Evolutionary conservation across 225 moss, liverwort and hornwort genomes (phyloP), one percentile per base, ranked within the genome.

Genomic region (Asterella californica): DNA sequence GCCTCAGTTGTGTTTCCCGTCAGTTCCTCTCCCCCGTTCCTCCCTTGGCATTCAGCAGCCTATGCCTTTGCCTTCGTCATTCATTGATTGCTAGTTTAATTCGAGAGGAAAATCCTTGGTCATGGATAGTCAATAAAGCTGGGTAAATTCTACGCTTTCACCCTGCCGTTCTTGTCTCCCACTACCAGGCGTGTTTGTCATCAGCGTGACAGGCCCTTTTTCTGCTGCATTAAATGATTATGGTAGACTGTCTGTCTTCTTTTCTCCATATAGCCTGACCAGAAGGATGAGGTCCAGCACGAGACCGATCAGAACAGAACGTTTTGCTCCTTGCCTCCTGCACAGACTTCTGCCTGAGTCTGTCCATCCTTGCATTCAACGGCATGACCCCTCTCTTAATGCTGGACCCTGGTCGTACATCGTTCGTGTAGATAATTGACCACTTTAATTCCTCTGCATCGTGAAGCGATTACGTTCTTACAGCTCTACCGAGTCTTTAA

Each of bases 131-230:
- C 48, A 25, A 71, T 52, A 53, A 52, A 59, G 37, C 14, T 76
- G 57, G 54, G 53, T 57, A 54, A 54, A 76, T 21, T 76, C 15
- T 32, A 6, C 11, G 38, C 4, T 54, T 37, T 76, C 57, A 76
- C 57, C 75, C 33, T 21, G 33, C 33, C 71, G 2, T 27, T 49
- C 27, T 72, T 72, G 22, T 47, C n/a, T 47, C n/a, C n/a, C 42
- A 15, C 72, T 72, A 72, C 29, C 72, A 36, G 75, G 32, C 53
- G 75, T 55, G 75, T 53, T 75, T 33, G 75, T 75, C 55, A 47
- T 76, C 55, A 38, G 22, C 53, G 45, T 73, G 54, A 55, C 6
- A 32, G 33, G 19, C 75, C 22, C 55, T 55, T 75, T 24, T 21
- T 75, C 18, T 57, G 55, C 55, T 75, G 34, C 34, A 10, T 75